These are phyloP conservation scores for Myrmaecium sp. DNA, from an alignment of 2,329 filamentous ascomycete species.

Conservation along the genomic window DNA sequence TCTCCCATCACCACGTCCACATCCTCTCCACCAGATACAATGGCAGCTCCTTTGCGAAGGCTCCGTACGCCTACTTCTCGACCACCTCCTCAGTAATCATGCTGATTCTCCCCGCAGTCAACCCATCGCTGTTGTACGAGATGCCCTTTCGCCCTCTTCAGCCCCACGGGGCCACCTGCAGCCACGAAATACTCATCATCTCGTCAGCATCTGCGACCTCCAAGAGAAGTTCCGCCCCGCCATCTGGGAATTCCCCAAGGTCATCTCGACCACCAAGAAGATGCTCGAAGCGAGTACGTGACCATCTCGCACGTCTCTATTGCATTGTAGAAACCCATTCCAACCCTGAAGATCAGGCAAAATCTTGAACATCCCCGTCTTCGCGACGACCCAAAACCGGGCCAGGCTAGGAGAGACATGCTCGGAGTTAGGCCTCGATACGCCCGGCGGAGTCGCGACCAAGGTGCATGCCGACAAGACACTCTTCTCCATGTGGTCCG, in stretches of 20 bases:
- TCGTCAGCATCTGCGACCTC: slow-evolving; percentile 68
- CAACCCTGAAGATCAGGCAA: slow-evolving; percentile 17
- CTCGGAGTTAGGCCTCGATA: slow-evolving; percentile 43
- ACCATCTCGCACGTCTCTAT: background rate
- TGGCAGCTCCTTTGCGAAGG: too few relatives aligned
- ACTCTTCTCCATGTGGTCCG: slow-evolving; percentile 65
- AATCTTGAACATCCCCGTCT: slow-evolving; percentile 58
- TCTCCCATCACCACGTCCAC: too few relatives aligned
- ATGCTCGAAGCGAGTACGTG: slow-evolving; percentile 32
- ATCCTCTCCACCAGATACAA: too few relatives aligned
- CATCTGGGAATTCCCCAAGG: slow-evolving; percentile 71
- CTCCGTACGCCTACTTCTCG: too few relatives aligned
- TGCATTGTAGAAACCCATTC: slow-evolving; percentile 17
- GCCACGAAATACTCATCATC: background rate
- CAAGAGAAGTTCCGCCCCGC: slow-evolving; percentile 80
- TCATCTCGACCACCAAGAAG: slow-evolving; percentile 39
- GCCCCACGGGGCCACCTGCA: background rate
- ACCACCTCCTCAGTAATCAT: too few relatives aligned
- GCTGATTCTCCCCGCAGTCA: too few relatives aligned
- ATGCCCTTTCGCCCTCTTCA: background rate
- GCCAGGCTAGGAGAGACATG: slow-evolving; percentile 67
- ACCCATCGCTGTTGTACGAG: background rate
- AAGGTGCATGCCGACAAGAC: slow-evolving; percentile 64
- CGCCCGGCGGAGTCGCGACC: slow-evolving; percentile 33
- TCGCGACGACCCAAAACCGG: slow-evolving; percentile 72